Conservation (phyloP, 2,329 filamentous ascomycete species). For the Lasiodiplodia sp. region DNA sequence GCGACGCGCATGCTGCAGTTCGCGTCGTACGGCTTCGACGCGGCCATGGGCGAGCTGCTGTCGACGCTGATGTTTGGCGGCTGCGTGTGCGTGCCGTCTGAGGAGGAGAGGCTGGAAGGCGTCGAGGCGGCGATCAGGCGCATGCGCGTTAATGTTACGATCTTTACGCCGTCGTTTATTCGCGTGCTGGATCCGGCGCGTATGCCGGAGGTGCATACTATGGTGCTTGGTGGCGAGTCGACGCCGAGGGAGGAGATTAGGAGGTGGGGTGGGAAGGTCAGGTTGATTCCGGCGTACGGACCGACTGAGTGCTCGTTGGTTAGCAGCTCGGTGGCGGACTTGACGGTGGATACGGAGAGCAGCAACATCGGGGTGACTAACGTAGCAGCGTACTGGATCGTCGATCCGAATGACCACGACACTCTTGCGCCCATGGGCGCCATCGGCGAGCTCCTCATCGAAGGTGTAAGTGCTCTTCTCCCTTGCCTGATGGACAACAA, state of each 20-base stretch:
- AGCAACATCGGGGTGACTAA: constrained; percentile 29
- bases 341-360: constrained; percentile 30
- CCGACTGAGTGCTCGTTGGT: constrained; percentile 41
- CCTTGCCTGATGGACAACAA: too few relatives aligned
- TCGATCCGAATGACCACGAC: constrained; percentile 38
- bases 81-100: constrained; percentile 49
- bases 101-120: constrained; percentile 52
- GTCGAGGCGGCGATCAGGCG: constrained; percentile 52
- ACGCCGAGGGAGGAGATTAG: not conserved
- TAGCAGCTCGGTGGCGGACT: constrained; percentile 33
- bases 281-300: constrained; percentile 33
- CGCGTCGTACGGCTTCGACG: constrained; percentile 39
- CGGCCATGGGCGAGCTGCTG: constrained; percentile 44
- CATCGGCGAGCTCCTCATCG: constrained; percentile 44
- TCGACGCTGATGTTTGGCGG: constrained; percentile 45
- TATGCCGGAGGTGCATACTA: constrained; percentile 52
- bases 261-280: constrained; percentile 39
- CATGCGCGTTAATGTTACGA: constrained; percentile 37
- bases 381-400: constrained; percentile 35
- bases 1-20: constrained; percentile 40
- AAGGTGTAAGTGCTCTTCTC: constrained; percentile 36
- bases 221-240: constrained; percentile 44
- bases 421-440: constrained; percentile 44
- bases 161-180: constrained; percentile 48
- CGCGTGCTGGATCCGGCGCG: constrained; percentile 48